Evolutionary conservation across 805 yeast genomes (phyloP), one percentile per base, ranked within the genome.

Genomic region (Lachancea fermentati): DNA sequence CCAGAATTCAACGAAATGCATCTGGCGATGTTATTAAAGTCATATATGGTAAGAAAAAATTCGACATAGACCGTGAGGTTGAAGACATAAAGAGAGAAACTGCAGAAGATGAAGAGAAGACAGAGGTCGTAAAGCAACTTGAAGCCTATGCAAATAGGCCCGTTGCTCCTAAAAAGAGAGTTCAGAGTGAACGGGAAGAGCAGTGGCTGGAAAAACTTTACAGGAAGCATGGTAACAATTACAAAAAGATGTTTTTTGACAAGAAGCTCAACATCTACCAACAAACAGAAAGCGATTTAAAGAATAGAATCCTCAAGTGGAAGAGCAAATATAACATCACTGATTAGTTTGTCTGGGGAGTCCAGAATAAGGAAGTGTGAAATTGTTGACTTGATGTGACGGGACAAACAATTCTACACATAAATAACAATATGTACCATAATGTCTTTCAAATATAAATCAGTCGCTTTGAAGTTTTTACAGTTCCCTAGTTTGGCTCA

Each of bases 231-330:
- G 96, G 96, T 13, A 94, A 87, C 49, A 82, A 93, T 60, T 88
- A 79, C 58, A 81, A 74, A 34, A 85, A 80, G 52, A 93, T 93
- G 98, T 82, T 78, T 60, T 84, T 95, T 85, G 98, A 93, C 62
- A 76, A 75, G 63, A 84, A 84, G 61, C 70, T 89, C 47, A 91
- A 91, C 61, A 75, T 81, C 2, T 76, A 73, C 63, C 97, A 89
- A 66, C 87, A 85, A 60, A 73, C 85, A 46, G 80, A 79, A n/a
- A 94, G 95, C 19, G 94, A 87, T 53, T 66, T 91, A 51, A 81
- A 73, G 63, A 77, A 76, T 61, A 76, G 93, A 58, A 68, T 91
- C 33, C 55, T 49, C 15, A 81, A 77, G 60, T 86, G 94, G 91
- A 79, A 78, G 59, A 71, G 73, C 57, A 50, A 57, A 34, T 63